Evolutionary conservation across 1,284 basidiomycete genomes (phyloP), one percentile per base, ranked within the genome.

Genomic region (Pseudozyma flocculosa): DNA sequence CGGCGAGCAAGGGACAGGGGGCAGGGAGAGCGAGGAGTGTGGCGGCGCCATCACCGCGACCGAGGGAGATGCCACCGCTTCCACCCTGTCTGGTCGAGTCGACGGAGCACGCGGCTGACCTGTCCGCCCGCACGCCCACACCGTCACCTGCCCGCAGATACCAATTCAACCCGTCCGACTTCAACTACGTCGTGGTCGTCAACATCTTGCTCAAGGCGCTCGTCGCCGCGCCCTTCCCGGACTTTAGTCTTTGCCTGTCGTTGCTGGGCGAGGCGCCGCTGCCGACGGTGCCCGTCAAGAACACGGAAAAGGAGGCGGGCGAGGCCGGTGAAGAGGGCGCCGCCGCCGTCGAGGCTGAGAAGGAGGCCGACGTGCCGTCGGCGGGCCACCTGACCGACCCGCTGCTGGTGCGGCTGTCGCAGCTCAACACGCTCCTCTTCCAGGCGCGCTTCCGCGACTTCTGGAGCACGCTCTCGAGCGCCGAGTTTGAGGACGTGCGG

Each of bases 181-280:
- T 90, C 80, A 93, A 93, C 81, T 87, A 90, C 9, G 90, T 93
- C 72, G 88, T 93, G 19, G 88, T 92, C 68, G 83, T 94, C 80
- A 90, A 94, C 82, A 90, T 97, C 78, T 88, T 97, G 74, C 84
- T 92, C 79, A 95, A 96, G 83, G 85, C 92, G 19, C 84, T 97
- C 86, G 83, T 86, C 32, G 88, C 90, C 37, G 85, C 89, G 45
- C 90, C 92, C 57, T 76, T 79, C 45, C 80, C 82, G 4, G 93
- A 97, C 79, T 96, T 93, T 81, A 89, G 88, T 78, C 88, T 96
- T 56, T 94, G 90, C 76, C 85, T 94, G 62, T 89, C 91, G 34
- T 84, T 97, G 15, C 83, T 92, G 32, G 89, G 92, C 57, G 90
- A 92, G 50, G 66, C 64, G 32, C 58, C 60, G 18, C 48, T 73